Evolutionary conservation across 768 basidiomycete species (phyloP), one percentile per base, ranked within the genome.

Genomic region (Heimioporus sp.): DNA sequence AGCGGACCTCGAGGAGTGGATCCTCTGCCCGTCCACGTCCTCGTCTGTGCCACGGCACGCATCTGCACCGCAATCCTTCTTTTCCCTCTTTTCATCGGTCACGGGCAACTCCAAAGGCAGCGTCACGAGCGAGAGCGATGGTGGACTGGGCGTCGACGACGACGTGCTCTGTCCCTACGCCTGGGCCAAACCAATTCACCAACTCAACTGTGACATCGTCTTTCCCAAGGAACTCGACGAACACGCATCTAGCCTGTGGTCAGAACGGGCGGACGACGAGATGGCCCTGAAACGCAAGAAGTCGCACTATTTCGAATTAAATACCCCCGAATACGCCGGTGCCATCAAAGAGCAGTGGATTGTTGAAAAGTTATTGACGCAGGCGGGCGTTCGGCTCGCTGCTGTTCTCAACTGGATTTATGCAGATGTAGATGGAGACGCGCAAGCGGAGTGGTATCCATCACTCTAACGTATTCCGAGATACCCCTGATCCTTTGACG

Each of bases 341-440:
- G 70, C 71, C 36, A 83, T 98, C 58, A 75, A 74, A 53, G 70
- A 82, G 20, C 71, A 80, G 53, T 83, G 85, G 78, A 70, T 93
- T 34, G 59, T 98, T 2, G 93, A 97, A 76, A 82, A 82, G 70
- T 65, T 97, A 57, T 72, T 98, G 36, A 86, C 90, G 0, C 87
- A 87, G 73, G 93, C 73, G 0, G 95, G 93, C 1, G 72, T 96
- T 30, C 77, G 95, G 20, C 82, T 96, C 21, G 95, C 94, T 2
- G 90, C 83, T 0, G 69, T 90, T 11, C 70, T 98, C 56, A 97
- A 97, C 61, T 83, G 78, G 62, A 72, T 93, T 13, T 89, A 90
- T 49, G 58, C 59, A 19, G 66, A 65, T 15, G 30, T 20, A 1
- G 40, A 41, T 4, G 45, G 51, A 7, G 55, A 41, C 4, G 42